Base-by-base conservation (phyloP, 225 moss, liverwort and hornwort genomes). In the Pseudisothecium myosuroides region DNA sequence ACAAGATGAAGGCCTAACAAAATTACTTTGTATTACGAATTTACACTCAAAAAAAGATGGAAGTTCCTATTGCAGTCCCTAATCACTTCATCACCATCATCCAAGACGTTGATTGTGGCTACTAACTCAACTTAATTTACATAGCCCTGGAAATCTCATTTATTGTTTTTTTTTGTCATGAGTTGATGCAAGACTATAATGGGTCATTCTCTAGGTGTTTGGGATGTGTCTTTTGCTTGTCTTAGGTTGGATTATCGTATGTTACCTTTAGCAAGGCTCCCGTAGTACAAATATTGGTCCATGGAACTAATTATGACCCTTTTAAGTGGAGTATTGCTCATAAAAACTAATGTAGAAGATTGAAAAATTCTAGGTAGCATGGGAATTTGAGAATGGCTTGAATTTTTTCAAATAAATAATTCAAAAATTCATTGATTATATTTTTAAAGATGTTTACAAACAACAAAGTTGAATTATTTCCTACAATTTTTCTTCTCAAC, bases 191-290 rank as follows among this genome's bases (percentile, higher is more conserved):
- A 41, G 8, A 43, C 3, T 14, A 1, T 69, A 24, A 26, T 15
- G 13, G 15, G 1, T 3, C 41, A 41, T 72, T 47, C 1, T 1
- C 3, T 47, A 18, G 2, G 4, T 74, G 5, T 47, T 4, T 74
- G 5, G 31, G 0, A 74, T 74, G 11, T 6, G 1, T 47, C 17
- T 47, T 43, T 29, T 45, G 11, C 28, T 0, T 47, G 0, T 29
- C 11, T 11, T 11, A 45, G 45, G 5, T 0, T 43, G 0, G 2
- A 15, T 39, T 41, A 15, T 8, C 5, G 13, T 14, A 7, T 7
- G 1, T 69, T 39, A 27, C 6, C 6, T 17, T 45, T 3, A 73
- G 0, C 10, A 0, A 29, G 1, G 17, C 2, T 74, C 4, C 2
- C 18, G 18, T 2, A 29, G 3, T 74, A 2, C 28, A 45, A 29